phyloP scores from a whole-genome alignment of 2,329 filamentous ascomycete genomes.

The Bipolaris cookei region DNA sequence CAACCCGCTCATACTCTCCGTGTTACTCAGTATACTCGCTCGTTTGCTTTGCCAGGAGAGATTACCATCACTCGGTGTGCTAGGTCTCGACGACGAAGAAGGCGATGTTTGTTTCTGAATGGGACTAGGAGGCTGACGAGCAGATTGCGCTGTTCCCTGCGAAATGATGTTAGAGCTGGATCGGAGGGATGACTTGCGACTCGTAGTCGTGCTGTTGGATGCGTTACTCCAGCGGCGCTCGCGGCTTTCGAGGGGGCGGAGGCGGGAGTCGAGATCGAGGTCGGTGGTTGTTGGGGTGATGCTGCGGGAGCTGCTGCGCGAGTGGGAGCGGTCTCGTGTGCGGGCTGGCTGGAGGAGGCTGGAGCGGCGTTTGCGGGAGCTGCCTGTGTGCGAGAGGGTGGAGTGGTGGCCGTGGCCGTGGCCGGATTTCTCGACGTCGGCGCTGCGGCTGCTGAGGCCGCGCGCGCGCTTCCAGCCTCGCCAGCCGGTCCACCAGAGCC shows the following conservation, averaged over 20 bases:
- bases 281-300: conserved; percentile 45
- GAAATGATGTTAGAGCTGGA: conserved; percentile 28
- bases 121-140: conserved; percentile 29
- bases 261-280: conserved; percentile 38
- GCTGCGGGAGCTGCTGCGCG: conserved; percentile 41
- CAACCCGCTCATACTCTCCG: conserved; percentile 26
- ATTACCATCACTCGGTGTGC: conserved; percentile 36
- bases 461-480: conserved; percentile 55
- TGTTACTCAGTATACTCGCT: conserved; percentile 42
- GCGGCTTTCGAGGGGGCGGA: conserved; percentile 25
- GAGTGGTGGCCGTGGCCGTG: conserved; percentile 20
- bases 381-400: conserved; percentile 24
- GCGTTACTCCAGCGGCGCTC: conserved; percentile 47
- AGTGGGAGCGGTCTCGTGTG: conserved; percentile 39
- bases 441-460: conserved; percentile 31
- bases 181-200: conserved; percentile 24
- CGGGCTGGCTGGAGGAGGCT: conserved; percentile 28
- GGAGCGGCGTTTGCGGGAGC: conserved; percentile 36
- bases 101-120: conserved; percentile 16
- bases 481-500: conserved; percentile 88
- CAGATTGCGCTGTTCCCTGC: conserved; percentile 35
- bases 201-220: conserved; percentile 32
- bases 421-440: conserved; percentile 43
- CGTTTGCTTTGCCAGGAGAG: conserved; percentile 40
- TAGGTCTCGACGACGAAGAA: conserved; percentile 20